phyloP scores from a whole-genome alignment of 176 grass and related monocot species.

The Saccharum spontaneum region DNA sequence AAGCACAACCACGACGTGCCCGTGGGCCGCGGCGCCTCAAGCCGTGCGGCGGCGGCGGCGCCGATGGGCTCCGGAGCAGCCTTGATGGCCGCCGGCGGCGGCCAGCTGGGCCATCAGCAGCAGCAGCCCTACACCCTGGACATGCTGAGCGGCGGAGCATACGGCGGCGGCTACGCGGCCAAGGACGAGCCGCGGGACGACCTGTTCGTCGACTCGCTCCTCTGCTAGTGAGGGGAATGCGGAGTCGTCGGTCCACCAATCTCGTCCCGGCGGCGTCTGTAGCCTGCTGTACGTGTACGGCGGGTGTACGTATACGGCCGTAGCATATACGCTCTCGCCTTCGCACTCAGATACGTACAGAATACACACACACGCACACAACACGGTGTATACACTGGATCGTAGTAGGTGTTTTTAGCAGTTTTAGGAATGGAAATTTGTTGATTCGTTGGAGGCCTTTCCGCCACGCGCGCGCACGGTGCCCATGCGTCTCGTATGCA shows the following conservation, averaged over 20 bases:
- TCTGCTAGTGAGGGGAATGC: conserved; percentile 31
- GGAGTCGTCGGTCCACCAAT: not conserved
- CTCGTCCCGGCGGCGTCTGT: not conserved
- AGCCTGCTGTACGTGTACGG: not conserved
- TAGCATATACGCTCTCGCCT: not conserved
- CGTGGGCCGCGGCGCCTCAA: conserved; percentile 46
- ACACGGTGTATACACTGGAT: not conserved
- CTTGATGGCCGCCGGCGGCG: no score
- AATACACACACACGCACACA: not conserved
- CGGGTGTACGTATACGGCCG: not conserved
- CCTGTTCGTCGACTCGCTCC: conserved; percentile 63
- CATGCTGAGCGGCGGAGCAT: conserved; percentile 27
- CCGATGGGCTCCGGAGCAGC: not conserved
- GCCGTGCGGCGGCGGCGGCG: not conserved
- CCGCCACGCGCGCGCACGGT: not conserved
- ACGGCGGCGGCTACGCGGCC: conserved; percentile 19
- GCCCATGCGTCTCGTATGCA: no score
- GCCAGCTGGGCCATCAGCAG: not conserved
- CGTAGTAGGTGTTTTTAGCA: not conserved
- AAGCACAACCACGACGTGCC: conserved; percentile 86
- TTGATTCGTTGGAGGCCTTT: conserved; percentile 13
- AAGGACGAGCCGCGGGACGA: conserved; percentile 76
- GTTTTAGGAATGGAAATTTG: conserved; percentile 4
- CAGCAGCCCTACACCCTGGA: conserved; percentile 11
- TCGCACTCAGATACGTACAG: not conserved